Percentiles rank a stretch among this genome's conserved stretches.
phyloP scores from a whole-genome alignment of 352 stramenopile species.

The Pythium phragmiticola region DNA sequence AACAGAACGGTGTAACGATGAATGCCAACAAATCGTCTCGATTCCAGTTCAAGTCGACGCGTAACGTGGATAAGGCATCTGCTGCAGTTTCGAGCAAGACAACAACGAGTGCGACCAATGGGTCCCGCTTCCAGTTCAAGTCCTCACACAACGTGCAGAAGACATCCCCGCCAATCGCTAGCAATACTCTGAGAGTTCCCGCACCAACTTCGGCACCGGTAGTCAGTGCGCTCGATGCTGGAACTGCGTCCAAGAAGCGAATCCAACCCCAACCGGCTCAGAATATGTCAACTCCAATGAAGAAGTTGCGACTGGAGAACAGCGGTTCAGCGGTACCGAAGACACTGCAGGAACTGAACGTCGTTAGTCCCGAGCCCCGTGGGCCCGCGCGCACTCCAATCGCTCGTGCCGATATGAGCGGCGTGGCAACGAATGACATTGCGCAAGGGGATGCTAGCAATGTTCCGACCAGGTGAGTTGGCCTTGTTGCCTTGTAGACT shows the following conservation, averaged over 20 bases:
- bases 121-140: background rate
- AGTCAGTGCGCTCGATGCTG: background rate
- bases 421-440: background rate
- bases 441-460: background rate
- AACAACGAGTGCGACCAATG: background rate
- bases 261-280: background rate
- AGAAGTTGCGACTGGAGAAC: slow-evolving; percentile 1
- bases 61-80: background rate
- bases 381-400: background rate
- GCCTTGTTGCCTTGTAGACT: background rate
- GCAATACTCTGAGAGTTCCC: background rate
- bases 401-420: background rate
- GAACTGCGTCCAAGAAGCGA: background rate
- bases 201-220: background rate
- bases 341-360: slow-evolving; percentile 9
- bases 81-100: background rate
- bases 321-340: background rate
- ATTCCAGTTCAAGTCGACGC: background rate
- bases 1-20: background rate
- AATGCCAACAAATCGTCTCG: background rate
- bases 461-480: background rate
- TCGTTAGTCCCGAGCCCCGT: slow-evolving; percentile 16
- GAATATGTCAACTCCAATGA: background rate
- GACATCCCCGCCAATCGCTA: background rate
- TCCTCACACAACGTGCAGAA: background rate